These are phyloP conservation scores for Mrakia frigida DNA, from an alignment of 768 basidiomycete species.

Conservation along the genomic window DNA sequence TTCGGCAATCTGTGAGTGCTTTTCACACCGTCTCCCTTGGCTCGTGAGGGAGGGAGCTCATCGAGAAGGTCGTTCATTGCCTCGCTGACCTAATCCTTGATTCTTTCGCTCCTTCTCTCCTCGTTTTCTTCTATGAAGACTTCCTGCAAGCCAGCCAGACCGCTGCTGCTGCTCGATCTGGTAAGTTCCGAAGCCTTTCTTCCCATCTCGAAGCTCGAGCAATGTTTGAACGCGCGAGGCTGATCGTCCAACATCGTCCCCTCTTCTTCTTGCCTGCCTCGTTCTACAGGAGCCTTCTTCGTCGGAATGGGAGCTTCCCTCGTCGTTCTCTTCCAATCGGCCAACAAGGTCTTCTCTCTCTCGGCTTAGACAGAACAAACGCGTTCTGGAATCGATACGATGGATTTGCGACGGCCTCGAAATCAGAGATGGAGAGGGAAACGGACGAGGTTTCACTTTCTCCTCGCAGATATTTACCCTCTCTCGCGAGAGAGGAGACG, in stretches of 20 bases:
- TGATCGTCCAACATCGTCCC: too few relatives aligned
- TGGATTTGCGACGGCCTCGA: too few relatives aligned
- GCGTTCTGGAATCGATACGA: too few relatives aligned
- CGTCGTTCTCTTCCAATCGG: conserved; percentile 18
- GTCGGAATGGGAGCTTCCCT: neutral
- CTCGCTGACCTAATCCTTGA: too few relatives aligned
- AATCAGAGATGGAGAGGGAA: too few relatives aligned
- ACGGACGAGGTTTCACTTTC: too few relatives aligned
- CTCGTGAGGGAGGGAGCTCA: too few relatives aligned
- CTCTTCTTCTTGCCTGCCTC: neutral
- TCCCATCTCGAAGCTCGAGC: neutral
- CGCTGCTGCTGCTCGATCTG: conserved; percentile 4
- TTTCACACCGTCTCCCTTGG: too few relatives aligned
- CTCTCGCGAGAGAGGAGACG: too few relatives aligned
- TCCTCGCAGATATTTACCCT: too few relatives aligned
- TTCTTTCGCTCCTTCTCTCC: too few relatives aligned
- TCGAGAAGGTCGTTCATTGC: too few relatives aligned
- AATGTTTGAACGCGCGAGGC: neutral
- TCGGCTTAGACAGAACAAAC: neutral
- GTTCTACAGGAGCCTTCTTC: neutral
- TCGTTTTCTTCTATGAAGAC: neutral
- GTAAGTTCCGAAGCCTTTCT: neutral
- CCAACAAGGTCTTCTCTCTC: conserved; percentile 29
- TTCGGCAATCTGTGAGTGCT: neutral
- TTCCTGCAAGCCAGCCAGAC: neutral